Conservation (phyloP, 2,329 filamentous ascomycete species). For the Camillea tinctor region DNA sequence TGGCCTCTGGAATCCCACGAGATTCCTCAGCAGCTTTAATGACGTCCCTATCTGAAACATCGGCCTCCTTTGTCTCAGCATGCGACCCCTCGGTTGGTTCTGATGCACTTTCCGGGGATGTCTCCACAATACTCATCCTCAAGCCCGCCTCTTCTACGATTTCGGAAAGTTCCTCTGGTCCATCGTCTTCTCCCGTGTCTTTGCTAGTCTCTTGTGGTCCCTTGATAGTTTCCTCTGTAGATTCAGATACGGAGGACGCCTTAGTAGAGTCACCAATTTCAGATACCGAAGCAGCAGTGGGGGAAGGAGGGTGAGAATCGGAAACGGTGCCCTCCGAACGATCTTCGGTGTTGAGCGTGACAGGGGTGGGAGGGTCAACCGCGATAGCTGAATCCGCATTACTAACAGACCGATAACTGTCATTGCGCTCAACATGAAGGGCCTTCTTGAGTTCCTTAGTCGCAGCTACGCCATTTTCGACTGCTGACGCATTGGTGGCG, state of each 20-base stretch:
- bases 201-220: conserved; percentile 35
- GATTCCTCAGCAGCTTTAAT: conserved; percentile 22
- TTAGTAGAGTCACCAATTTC: conserved; percentile 60
- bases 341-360: conserved; percentile 39
- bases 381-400: conserved; percentile 57
- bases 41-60: conserved; percentile 20
- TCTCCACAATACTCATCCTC: conserved; percentile 6
- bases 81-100: conserved; percentile 11
- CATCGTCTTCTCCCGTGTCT: conserved; percentile 12
- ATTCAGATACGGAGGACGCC: conserved; percentile 63
- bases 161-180: conserved; percentile 6
- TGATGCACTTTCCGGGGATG: conserved; percentile 5
- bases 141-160: conserved; percentile 7
- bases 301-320: conserved; percentile 59
- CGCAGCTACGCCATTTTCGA: conserved; percentile 22
- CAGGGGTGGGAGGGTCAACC: conserved; percentile 45
- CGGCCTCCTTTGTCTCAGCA: conserved; percentile 13
- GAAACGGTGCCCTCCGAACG: conserved; percentile 47
- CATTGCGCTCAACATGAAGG: conserved; percentile 27
- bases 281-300: conserved; percentile 48
- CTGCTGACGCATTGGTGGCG: conserved; percentile 22
- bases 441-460: conserved; percentile 25
- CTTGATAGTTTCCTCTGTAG: conserved; percentile 58
- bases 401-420: conserved; percentile 38
- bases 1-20: conserved; percentile 20